These are phyloP conservation scores for Gamsiella multidivaricata DNA, from an alignment of 192 early-diverging fungal genomes.

Conservation along the genomic window DNA sequence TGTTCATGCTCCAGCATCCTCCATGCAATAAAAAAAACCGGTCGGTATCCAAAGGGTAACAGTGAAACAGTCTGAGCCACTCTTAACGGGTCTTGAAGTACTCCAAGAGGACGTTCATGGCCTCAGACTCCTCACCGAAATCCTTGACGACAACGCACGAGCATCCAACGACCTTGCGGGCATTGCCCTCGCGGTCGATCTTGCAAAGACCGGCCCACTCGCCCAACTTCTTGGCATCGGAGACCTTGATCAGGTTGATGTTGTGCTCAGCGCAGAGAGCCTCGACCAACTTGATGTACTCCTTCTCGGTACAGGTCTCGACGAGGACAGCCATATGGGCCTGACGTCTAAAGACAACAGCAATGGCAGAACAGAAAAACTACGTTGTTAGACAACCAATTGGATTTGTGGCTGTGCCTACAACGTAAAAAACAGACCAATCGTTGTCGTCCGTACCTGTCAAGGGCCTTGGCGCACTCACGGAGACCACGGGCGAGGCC, in stretches of 20 bases:
- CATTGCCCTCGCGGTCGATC: conserved; percentile 98
- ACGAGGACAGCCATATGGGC: conserved; percentile 97
- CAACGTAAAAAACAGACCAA: background rate
- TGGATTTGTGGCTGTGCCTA: no score
- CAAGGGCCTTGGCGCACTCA: conserved; percentile 96
- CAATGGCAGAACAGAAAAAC: background rate
- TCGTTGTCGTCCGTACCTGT: conserved; percentile 69
- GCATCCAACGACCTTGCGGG: conserved; percentile 96
- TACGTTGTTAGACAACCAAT: background rate
- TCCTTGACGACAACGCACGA: conserved; percentile 97
- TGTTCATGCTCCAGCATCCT: background rate
- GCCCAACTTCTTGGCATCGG: conserved; percentile 98
- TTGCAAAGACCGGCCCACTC: conserved; percentile 99
- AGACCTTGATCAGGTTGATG: conserved; percentile 98
- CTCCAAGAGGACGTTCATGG: conserved; percentile 95
- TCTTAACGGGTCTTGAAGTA: conserved; percentile 64
- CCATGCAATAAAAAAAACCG: background rate
- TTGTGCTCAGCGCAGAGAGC: conserved; percentile 98
- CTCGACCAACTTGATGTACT: conserved; percentile 96
- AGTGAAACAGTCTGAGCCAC: background rate
- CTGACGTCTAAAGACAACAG: conserved; percentile 73
- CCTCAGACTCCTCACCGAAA: conserved; percentile 98
- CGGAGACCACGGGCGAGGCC: conserved; percentile 97
- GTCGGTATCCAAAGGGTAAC: background rate
- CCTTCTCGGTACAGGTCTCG: conserved; percentile 95